These are phyloP conservation scores for Fragilaria radians DNA, from an alignment of 108 stramenopile genomes.

Conservation along the genomic window DNA sequence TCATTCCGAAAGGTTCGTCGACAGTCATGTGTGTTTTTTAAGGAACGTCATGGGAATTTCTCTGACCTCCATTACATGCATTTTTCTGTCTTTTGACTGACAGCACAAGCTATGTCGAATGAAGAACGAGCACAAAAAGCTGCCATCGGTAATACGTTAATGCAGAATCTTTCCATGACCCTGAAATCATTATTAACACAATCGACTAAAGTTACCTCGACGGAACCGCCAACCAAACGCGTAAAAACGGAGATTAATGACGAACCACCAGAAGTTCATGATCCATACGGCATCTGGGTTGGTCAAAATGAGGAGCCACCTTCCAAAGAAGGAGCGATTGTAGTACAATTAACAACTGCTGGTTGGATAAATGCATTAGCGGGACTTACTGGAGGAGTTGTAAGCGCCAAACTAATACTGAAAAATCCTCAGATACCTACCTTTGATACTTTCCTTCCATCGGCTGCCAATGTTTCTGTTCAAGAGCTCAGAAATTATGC, in stretches of 20 bases:
- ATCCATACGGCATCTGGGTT: constrained; percentile 6
- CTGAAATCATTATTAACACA: neutral
- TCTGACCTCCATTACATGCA: neutral
- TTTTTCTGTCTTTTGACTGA: neutral
- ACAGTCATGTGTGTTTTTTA: neutral
- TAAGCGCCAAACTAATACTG: constrained; percentile 20
- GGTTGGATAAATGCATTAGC: constrained; percentile 70
- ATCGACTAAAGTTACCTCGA: neutral
- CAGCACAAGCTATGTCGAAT: neutral
- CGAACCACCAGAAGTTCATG: neutral
- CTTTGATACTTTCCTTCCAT: constrained; percentile 8
- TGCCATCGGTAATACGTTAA: neutral
- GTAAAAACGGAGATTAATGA: neutral
- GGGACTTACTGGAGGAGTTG: constrained; percentile 43
- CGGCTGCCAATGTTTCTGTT: constrained; percentile 16
- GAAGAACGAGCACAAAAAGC: neutral
- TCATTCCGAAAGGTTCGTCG: constrained; percentile 1
- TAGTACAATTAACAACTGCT: constrained; percentile 57
- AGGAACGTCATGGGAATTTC: neutral
- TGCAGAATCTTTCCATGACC: neutral
- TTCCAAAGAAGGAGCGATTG: constrained; percentile 32
- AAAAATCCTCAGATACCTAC: neutral
- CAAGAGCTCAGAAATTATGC: constrained; percentile 19
- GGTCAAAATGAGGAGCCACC: constrained; percentile 1
- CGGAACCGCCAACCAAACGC: constrained; percentile 1